Conservation (phyloP, 2,329 filamentous ascomycete genomes). For the Calonectria multiphialidica region DNA sequence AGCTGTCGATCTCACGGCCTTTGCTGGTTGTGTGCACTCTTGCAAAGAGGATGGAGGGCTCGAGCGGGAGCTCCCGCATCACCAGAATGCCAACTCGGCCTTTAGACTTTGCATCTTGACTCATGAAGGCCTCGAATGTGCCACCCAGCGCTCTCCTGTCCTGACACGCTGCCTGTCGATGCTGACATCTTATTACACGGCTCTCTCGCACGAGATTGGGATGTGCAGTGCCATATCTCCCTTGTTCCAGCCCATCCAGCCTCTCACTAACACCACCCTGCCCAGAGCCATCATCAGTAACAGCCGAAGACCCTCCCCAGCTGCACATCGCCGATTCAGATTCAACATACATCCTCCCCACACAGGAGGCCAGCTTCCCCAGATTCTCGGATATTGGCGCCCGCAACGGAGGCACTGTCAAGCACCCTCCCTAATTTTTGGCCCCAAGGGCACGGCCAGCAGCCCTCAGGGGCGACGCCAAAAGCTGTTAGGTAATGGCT, state of each 20-base stretch:
- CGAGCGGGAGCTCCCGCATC: constrained; percentile 13
- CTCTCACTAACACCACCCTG: too few relatives aligned
- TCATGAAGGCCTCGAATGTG: background rate
- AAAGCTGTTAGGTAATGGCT: constrained; percentile 35
- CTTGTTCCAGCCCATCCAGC: background rate
- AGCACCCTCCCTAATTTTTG: background rate
- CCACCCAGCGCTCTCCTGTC: background rate
- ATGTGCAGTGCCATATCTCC: background rate
- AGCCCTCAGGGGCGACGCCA: constrained; percentile 7
- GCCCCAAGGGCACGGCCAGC: constrained; percentile 8
- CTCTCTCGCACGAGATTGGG: too few relatives aligned
- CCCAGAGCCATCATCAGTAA: background rate
- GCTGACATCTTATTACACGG: background rate
- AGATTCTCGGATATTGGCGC: constrained; percentile 29
- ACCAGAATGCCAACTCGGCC: background rate
- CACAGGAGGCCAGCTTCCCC: constrained; percentile 9
- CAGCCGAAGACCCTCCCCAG: background rate
- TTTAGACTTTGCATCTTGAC: background rate
- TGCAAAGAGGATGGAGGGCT: background rate
- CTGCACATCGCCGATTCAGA: background rate
- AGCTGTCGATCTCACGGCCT: background rate
- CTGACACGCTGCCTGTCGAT: background rate
- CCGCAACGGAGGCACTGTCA: background rate
- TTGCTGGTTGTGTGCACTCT: background rate
- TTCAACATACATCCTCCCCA: background rate